Base-by-base conservation (phyloP, 2,329 filamentous ascomycete species). In the Colletotrichum sp. region DNA sequence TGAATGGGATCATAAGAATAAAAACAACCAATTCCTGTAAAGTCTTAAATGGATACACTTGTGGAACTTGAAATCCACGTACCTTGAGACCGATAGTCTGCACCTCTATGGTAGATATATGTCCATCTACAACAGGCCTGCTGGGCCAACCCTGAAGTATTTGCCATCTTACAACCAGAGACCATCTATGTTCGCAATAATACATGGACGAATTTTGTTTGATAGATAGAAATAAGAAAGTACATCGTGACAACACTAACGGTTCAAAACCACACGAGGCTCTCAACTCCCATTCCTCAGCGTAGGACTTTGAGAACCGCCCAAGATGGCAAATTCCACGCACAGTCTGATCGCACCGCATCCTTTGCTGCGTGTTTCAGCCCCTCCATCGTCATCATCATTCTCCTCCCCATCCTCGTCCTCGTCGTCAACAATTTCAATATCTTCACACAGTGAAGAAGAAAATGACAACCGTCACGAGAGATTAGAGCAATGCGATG, bases 261-360 rank as follows among this genome's bases (percentile, higher is more conserved):
- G 18, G 4, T 3, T 2, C 3, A 48, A 22, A 22, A 48, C 6
- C 1, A 7, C n/a, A 8, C 2, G 44, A 22, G 5, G 18, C 6
- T 2, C 44, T 22, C 0, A 0, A 48, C 10, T 12, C 3, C 44
- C n/a, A 48, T 10, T 6, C 13, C 18, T 3, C 10, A 22, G 44
- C 10, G 6, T 0, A 48, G n/a, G 44, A 0, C 1, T 48, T 13
- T 13, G 9, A 22, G 44, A 22, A 48, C n/a, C 6, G 4, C 44
- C 5, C 18, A 48, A 12, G 9, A 48, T 48, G 44, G 44, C 44
- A 48, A 48, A 48, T n/a, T 48, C 44, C 44, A 48, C n/a, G 10
- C 44, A n/a, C 10, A 22, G n/a, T 48, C 44, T 8, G 0, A 48
- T 48, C 44, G n/a, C n/a, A 22, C 44, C 44, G 9, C 44, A 48